phyloP scores from a whole-genome alignment of 805 yeast genomes.

The Yueomyces sp. region DNA sequence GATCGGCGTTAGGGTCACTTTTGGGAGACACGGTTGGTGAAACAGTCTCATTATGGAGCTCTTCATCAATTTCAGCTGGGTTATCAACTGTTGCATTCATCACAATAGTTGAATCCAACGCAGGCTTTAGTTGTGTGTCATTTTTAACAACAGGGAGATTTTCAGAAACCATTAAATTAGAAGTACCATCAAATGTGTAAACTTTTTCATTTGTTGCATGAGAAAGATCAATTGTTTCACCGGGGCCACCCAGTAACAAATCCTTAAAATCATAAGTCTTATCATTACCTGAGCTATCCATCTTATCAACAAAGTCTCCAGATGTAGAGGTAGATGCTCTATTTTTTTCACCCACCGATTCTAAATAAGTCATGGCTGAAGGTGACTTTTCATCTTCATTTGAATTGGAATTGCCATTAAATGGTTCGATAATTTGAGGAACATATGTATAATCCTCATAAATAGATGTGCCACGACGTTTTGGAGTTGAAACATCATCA shows the following conservation, averaged over 20 bases:
- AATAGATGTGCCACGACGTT: not conserved
- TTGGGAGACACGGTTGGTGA: no score
- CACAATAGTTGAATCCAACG: no score
- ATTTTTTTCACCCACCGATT: slow-evolving; percentile 25
- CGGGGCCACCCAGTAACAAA: slow-evolving; percentile 21
- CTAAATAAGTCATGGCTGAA: slow-evolving; percentile 13
- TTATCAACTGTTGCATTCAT: no score
- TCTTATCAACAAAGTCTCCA: not conserved
- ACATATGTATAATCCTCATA: no score
- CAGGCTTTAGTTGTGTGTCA: no score
- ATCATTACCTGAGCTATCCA: not conserved
- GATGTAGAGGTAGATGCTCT: slow-evolving; percentile 3
- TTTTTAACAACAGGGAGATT: no score
- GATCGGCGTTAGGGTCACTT: no score
- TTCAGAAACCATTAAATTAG: not conserved
- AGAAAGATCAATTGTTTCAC: slow-evolving; percentile 21
- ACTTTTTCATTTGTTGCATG: not conserved
- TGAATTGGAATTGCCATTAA: not conserved
- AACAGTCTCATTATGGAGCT: no score
- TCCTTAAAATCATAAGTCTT: slow-evolving; percentile 3
- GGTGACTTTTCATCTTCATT: not conserved
- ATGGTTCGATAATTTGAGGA: not conserved
- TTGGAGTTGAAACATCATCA: not conserved
- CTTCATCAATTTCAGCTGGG: no score
- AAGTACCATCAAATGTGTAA: not conserved